These are phyloP conservation scores for Cercophora sp. DNA, from an alignment of 495 filamentous ascomycete genomes.

Conservation along the genomic window DNA sequence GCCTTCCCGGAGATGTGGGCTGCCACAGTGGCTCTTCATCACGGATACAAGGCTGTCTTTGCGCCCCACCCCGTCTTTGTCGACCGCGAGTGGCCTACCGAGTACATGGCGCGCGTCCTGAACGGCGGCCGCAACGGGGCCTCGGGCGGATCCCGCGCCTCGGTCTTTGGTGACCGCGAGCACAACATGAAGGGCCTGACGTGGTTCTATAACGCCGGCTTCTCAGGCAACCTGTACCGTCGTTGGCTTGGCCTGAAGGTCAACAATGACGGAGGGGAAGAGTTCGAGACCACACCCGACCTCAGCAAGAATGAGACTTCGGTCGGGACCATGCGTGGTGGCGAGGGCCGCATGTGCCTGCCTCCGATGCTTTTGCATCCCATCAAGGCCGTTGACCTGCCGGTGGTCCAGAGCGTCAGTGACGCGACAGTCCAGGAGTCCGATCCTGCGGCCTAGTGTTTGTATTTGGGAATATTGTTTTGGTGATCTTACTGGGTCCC, in stretches of 20 bases:
- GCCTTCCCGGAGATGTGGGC: slow-evolving; percentile 99
- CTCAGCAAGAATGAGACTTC: slow-evolving; percentile 44
- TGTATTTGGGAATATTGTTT: neutral
- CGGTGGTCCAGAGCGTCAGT: slow-evolving; percentile 59
- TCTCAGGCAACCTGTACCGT: slow-evolving; percentile 75
- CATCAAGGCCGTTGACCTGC: slow-evolving; percentile 78
- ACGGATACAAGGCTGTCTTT: slow-evolving; percentile 92
- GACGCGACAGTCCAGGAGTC: slow-evolving; percentile 26
- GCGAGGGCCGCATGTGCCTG: slow-evolving; percentile 86
- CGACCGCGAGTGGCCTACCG: slow-evolving; percentile 81
- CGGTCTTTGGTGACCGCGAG: slow-evolving; percentile 79
- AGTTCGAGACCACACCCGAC: slow-evolving; percentile 63
- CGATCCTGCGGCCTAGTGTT: slow-evolving; percentile 32
- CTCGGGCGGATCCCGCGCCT: slow-evolving; percentile 62
- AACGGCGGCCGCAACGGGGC: slow-evolving; percentile 83
- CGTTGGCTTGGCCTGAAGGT: slow-evolving; percentile 84
- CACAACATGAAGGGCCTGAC: slow-evolving; percentile 85
- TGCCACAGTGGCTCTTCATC: slow-evolving; percentile 77
- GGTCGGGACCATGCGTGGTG: slow-evolving; percentile 47
- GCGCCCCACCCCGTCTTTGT: slow-evolving; percentile 89
- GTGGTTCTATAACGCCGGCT: slow-evolving; percentile 93
- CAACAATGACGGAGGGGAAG: slow-evolving; percentile 81
- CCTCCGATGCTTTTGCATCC: slow-evolving; percentile 91
- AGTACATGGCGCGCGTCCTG: slow-evolving; percentile 75
- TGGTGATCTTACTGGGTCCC: no score